Percentiles rank a stretch among this genome's conserved stretches.
phyloP scores from a whole-genome alignment of 78 protist genomes.

The Cavenderia fasciculata region DNA sequence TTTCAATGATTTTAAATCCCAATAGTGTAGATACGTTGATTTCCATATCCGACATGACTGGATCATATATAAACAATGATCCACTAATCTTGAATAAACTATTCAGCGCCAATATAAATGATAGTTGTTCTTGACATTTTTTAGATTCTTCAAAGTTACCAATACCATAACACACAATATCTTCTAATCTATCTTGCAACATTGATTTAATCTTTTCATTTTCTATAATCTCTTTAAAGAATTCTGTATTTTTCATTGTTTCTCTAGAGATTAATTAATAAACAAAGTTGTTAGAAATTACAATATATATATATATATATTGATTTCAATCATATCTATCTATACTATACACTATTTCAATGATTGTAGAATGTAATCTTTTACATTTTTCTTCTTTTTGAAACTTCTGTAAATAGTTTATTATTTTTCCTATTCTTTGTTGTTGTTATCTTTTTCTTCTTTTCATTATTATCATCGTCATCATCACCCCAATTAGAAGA shows the following conservation, averaged over 20 bases:
- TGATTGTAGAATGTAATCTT: not conserved
- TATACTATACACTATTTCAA: not conserved
- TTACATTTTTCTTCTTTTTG: slow-evolving; percentile 19
- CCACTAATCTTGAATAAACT: not conserved
- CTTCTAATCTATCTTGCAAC: slow-evolving; percentile 1
- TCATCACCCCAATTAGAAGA: not conserved
- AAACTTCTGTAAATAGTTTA: slow-evolving; percentile 1
- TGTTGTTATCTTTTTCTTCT: not conserved
- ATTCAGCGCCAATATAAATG: slow-evolving; percentile 14
- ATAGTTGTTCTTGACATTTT: slow-evolving; percentile 49
- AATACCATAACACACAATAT: slow-evolving; percentile 63
- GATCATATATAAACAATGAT: slow-evolving; percentile 48
- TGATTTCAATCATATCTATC: not conserved
- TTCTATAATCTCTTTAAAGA: slow-evolving; percentile 46
- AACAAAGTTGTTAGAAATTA: not conserved
- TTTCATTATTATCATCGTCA: not conserved
- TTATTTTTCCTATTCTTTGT: not conserved
- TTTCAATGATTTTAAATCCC: slow-evolving; percentile 11
- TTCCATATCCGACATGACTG: slow-evolving; percentile 48
- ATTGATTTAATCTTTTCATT: not conserved
- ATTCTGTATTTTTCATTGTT: slow-evolving; percentile 15
- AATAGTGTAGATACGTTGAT: not conserved
- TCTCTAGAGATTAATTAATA: not conserved
- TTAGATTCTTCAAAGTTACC: slow-evolving; percentile 33
- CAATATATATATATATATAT: not conserved